Evolutionary conservation across 305 asterid species (phyloP), one percentile per base, ranked within the genome.

Genomic region (Fraxinus greggii): DNA sequence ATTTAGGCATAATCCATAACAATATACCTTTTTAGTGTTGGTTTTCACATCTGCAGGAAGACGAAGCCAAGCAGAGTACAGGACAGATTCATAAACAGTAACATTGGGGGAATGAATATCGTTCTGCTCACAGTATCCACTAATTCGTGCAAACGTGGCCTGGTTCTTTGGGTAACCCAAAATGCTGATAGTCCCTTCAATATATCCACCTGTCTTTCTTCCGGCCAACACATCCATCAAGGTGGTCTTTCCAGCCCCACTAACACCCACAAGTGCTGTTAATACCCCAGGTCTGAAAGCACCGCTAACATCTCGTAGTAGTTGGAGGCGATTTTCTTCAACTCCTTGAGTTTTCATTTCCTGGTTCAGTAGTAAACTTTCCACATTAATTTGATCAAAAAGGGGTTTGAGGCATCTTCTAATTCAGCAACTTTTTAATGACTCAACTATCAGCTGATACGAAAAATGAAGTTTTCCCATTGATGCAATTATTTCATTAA

Each of bases 191-290:
- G 6, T 56, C 56, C 91, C 91, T 56, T 88, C 89, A 4, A 79
- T 86, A 65, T 82, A 45, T 40, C 87, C 90, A 33, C 89, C 86
- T 2, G 88, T 88, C 59, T 86, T 88, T 84, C 90, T 78, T 69
- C 89, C 89, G 3, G 90, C 90, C 74, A 88, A 83, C 21, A 88
- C 91, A 72, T 88, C 91, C 89, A 88, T 88, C 84, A 86, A 79
- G 32, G 91, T 88, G 38, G 91, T 86, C 78, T 88, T 88, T 82
- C 90, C 89, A 67, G 90, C 87, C 13, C 90, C 90, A 81, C 90
- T 86, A 73, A 85, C 81, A 29, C 91, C 89, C 3, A 88, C 89
- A 2, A 88, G 83, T 51, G 91, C 91, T 24, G 91, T 88, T 76
- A 88, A 59, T 75, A 88, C 75, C 73, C 91, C 89, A n/a, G 91